These are phyloP conservation scores for Chloromonas sp. DNA, from an alignment of 163 green algal species.

Conservation along the genomic window DNA sequence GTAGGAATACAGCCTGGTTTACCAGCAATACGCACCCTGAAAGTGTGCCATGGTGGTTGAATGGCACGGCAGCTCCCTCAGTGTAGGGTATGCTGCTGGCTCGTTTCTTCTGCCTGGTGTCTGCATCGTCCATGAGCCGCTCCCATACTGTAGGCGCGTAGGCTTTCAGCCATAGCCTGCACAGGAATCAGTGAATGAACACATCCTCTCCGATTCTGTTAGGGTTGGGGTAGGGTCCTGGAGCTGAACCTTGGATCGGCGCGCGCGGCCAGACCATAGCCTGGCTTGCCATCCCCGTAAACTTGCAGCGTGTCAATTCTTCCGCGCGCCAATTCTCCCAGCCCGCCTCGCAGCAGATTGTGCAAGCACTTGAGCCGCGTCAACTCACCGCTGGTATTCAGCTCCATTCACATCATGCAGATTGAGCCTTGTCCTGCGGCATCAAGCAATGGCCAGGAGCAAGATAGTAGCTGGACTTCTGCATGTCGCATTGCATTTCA, in stretches of 20 bases:
- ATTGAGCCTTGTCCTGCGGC: too few relatives aligned
- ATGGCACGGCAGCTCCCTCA: background rate
- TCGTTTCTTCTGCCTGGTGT: background rate
- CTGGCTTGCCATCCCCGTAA: background rate
- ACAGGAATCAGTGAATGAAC: background rate
- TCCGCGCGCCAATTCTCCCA: background rate
- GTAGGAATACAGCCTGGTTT: too few relatives aligned
- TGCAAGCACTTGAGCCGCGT: background rate
- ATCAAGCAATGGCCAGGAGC: too few relatives aligned
- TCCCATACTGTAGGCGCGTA: constrained; percentile 2
- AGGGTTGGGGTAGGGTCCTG: background rate
- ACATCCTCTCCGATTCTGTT: background rate
- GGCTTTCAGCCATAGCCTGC: background rate
- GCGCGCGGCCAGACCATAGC: too few relatives aligned
- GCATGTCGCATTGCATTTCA: too few relatives aligned
- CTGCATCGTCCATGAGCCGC: constrained; percentile 1
- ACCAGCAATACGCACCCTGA: background rate
- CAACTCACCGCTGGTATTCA: too few relatives aligned
- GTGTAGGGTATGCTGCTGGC: background rate
- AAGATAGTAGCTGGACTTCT: too few relatives aligned
- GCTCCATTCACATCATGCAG: too few relatives aligned
- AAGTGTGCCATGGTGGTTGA: background rate
- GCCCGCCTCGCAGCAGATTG: background rate
- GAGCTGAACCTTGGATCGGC: background rate
- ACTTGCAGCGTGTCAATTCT: background rate